Evolutionary conservation across 768 basidiomycete genomes (phyloP).

Genomic region (Collybia nuda): DNA sequence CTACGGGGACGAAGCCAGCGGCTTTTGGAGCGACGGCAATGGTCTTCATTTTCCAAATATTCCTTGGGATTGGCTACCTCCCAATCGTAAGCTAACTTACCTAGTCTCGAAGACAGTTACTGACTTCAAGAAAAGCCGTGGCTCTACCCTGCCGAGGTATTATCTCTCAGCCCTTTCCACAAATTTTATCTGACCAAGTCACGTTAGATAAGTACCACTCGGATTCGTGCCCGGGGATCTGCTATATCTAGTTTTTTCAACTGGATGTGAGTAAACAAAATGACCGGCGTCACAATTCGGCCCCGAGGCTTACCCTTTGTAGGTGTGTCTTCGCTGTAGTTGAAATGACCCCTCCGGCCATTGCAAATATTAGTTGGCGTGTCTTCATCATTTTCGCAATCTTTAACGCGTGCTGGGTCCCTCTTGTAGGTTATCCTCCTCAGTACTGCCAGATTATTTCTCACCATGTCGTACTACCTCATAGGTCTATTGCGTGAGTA

Average conservation of each 20-base stretch:
- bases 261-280: constrained; percentile 22
- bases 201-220: constrained; percentile 33
- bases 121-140: constrained; percentile 19
- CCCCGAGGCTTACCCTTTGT: background rate
- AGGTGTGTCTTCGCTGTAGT: constrained; percentile 39
- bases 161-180: background rate
- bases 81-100: constrained; percentile 27
- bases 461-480: background rate
- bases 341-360: constrained; percentile 40
- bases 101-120: background rate
- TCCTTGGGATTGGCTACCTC: constrained; percentile 37
- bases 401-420: constrained; percentile 43
- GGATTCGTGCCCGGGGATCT: constrained; percentile 33
- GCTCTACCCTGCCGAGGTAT: constrained; percentile 33
- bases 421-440: constrained; percentile 30
- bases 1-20: constrained; percentile 29
- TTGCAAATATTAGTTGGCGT: constrained; percentile 40
- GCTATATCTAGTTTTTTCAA: constrained; percentile 32
- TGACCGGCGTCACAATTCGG: background rate
- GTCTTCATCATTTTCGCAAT: constrained; percentile 47
- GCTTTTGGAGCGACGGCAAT: constrained; percentile 37
- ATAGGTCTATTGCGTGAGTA: constrained; percentile 14
- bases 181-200: background rate
- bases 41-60: constrained; percentile 41
- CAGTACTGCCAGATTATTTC: background rate